Conservation (phyloP, 2,329 filamentous ascomycete genomes). For the Bertia moriformis region DNA sequence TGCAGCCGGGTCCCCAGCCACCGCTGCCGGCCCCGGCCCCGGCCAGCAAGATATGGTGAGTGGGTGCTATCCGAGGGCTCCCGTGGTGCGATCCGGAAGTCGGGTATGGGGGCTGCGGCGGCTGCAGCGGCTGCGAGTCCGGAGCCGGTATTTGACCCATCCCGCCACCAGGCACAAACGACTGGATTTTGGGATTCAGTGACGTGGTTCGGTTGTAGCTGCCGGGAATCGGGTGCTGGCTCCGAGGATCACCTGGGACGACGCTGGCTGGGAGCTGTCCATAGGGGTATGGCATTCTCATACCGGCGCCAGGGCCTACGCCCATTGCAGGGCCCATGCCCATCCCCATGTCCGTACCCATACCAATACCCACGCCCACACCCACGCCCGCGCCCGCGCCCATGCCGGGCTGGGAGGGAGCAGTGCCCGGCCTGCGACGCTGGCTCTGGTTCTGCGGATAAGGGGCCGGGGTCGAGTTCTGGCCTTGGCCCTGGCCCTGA, state of each 20-base stretch:
- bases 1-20: conserved; percentile 15
- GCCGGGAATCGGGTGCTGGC: conserved; percentile 70
- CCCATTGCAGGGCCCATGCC: too few relatives aligned
- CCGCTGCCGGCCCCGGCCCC: conserved; percentile 31
- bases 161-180: conserved; percentile 72
- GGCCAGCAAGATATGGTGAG: conserved; percentile 25
- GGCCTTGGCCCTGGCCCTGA: too few relatives aligned
- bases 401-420: too few relatives aligned
- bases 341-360: too few relatives aligned
- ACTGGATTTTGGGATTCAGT: conserved; percentile 89
- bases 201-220: conserved; percentile 61
- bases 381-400: too few relatives aligned
- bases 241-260: conserved; percentile 57
- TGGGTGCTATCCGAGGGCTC: conserved; percentile 35
- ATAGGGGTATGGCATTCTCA: conserved; percentile 63
- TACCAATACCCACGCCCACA: too few relatives aligned
- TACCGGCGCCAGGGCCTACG: too few relatives aligned
- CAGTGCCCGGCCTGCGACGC: too few relatives aligned
- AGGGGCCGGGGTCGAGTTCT: too few relatives aligned
- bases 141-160: conserved; percentile 27
- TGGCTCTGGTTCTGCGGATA: too few relatives aligned
- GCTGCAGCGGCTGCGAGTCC: conserved; percentile 30
- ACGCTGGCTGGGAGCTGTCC: conserved; percentile 61
- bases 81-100: conserved; percentile 34
- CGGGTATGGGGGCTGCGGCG: conserved; percentile 29